Conservation (phyloP, 2,329 filamentous ascomycete genomes). For the Fusarium nelsonii region DNA sequence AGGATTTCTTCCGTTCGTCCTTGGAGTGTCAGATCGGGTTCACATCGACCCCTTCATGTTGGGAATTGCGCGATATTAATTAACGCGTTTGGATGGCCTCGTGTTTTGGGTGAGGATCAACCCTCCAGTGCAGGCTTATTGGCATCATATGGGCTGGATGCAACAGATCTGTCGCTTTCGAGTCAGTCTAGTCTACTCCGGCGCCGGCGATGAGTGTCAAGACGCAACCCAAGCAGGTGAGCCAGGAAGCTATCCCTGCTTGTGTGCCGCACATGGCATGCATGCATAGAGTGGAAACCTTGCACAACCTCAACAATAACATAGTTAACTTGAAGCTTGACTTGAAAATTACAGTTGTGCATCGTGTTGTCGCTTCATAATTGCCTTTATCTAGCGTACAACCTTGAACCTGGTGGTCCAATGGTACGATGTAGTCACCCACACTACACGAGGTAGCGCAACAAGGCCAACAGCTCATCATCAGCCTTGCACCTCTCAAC, state of each 20-base stretch:
- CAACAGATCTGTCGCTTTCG: slow-evolving; percentile 9
- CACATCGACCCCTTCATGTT: background rate
- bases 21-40: background rate
- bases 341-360: background rate
- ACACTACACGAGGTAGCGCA: background rate
- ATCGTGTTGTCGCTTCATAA: background rate
- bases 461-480: slow-evolving; percentile 1
- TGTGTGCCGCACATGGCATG: background rate
- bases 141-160: background rate
- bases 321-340: background rate
- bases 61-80: slow-evolving; percentile 13
- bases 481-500: slow-evolving; percentile 12
- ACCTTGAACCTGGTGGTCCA: background rate
- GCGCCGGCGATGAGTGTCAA: background rate
- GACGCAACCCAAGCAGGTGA: slow-evolving; percentile 1
- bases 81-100: background rate
- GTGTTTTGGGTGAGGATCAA: slow-evolving; percentile 2
- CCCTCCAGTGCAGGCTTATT: background rate
- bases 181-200: slow-evolving; percentile 15
- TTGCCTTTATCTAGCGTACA: background rate
- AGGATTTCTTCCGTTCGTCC: background rate
- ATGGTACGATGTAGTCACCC: background rate
- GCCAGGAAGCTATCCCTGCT: background rate
- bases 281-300: background rate
- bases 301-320: slow-evolving; percentile 1